These are phyloP conservation scores for Magnolia officinalis DNA, from an alignment of 164 flowering plant species.

Conservation along the genomic window DNA sequence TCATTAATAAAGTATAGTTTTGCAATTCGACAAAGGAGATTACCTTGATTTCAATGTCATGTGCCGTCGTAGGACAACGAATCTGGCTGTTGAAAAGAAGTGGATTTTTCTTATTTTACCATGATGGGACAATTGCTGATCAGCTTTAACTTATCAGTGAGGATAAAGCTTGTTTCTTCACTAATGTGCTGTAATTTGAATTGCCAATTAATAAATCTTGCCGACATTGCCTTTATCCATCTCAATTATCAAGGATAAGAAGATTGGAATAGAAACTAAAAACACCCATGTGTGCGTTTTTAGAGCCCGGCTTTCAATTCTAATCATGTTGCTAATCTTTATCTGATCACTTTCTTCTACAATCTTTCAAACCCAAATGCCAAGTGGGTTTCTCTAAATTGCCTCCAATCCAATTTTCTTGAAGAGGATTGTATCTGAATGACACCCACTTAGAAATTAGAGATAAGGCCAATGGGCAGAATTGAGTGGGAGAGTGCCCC, in stretches of 20 bases:
- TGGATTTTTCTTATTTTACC: no score
- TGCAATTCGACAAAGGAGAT: no score
- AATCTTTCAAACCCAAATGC: neutral
- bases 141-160: neutral
- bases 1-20: no score
- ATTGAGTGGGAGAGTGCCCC: conserved; percentile 1
- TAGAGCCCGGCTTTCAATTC: neutral
- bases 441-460: neutral
- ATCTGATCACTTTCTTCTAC: neutral
- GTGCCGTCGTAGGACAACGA: neutral
- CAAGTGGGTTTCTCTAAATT: neutral
- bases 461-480: neutral
- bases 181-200: neutral
- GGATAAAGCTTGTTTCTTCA: neutral
- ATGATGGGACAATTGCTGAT: no score
- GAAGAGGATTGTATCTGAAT: neutral
- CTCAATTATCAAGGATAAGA: neutral
- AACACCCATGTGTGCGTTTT: neutral
- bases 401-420: neutral
- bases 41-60: neutral
- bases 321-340: neutral
- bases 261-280: neutral
- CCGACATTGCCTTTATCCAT: neutral
- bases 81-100: neutral
- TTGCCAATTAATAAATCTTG: neutral